These are phyloP conservation scores for Mallotus repandus DNA, from an alignment of 441 rosid genomes.

Conservation along the genomic window DNA sequence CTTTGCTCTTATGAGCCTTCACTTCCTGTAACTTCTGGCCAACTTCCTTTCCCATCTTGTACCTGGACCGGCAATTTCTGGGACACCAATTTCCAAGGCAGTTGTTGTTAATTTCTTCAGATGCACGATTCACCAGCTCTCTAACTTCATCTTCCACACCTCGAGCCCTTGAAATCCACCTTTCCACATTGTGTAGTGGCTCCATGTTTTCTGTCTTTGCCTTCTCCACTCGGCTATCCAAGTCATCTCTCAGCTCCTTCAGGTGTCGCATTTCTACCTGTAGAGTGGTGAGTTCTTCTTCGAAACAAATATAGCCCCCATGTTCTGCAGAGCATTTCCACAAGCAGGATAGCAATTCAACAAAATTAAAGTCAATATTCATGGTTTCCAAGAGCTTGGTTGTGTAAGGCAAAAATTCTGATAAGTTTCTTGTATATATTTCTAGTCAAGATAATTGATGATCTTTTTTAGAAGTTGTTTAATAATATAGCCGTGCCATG, in stretches of 20 bases:
- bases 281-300: neutral
- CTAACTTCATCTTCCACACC: neutral
- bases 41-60: conserved; percentile 22
- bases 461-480: neutral
- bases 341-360: conserved; percentile 9
- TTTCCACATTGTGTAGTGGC: neutral
- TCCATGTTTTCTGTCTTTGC: conserved; percentile 9
- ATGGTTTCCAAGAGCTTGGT: neutral
- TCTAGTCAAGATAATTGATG: neutral
- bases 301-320: conserved; percentile 9
- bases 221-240: neutral
- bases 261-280: neutral
- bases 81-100: conserved; percentile 24
- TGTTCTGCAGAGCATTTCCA: conserved; percentile 17
- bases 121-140: neutral
- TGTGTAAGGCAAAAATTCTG: neutral
- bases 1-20: neutral
- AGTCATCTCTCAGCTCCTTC: neutral
- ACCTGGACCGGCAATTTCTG: conserved; percentile 12
- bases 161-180: conserved; percentile 12
- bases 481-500: too few species aligned
- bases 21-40: neutral
- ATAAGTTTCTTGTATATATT: neutral
- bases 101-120: conserved; percentile 15
- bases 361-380: conserved; percentile 8